phyloP scores from a whole-genome alignment of 148 eudicot species.

The Dysphania ambrosioides region DNA sequence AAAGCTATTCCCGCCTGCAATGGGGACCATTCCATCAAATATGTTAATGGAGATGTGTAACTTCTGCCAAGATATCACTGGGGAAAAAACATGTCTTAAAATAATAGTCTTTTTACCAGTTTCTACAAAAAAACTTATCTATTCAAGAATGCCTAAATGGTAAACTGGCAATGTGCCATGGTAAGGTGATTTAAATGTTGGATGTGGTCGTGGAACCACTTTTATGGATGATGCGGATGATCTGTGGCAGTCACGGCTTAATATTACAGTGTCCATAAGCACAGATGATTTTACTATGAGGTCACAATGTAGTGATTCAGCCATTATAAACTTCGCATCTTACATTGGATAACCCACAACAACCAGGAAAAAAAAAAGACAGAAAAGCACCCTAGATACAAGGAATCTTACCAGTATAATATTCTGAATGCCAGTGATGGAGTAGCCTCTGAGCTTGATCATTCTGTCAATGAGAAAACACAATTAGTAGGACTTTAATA shows the following conservation, averaged over 20 bases:
- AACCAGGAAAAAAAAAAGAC: background rate
- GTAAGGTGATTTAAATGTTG: background rate
- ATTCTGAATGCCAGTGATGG: slow-evolving; percentile 2
- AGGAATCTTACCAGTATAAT: slow-evolving; percentile 30
- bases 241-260: background rate
- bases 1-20: slow-evolving; percentile 44
- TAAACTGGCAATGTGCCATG: no score
- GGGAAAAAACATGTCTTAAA: slow-evolving; percentile 11
- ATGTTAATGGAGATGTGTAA: slow-evolving; percentile 28
- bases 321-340: background rate
- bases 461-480: slow-evolving; percentile 23
- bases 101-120: background rate
- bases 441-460: slow-evolving; percentile 21
- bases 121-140: background rate
- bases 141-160: background rate
- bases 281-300: background rate
- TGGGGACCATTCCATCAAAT: slow-evolving; percentile 38
- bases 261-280: background rate
- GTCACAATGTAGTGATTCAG: background rate
- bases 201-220: background rate
- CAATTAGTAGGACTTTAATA: slow-evolving; percentile 8
- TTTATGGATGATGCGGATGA: background rate
- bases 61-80: slow-evolving; percentile 24
- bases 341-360: background rate
- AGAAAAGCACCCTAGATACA: background rate